Evolutionary conservation across 2,329 filamentous ascomycete genomes (phyloP), one percentile per base, ranked within the genome.

Genomic region (Colletotrichum sp.): DNA sequence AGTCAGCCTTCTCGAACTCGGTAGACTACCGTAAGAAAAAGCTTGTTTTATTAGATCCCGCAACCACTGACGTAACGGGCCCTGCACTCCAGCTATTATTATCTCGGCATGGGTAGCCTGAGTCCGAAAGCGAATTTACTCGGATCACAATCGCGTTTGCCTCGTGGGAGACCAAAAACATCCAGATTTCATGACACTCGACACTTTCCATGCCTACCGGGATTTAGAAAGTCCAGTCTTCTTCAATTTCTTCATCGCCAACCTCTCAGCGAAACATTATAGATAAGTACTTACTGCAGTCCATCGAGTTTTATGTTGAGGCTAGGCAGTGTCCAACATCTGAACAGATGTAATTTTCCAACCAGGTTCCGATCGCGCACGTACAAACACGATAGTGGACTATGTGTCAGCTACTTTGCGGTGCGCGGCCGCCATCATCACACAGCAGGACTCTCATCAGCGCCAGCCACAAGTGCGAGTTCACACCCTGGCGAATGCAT

Each of bases 401-500:
- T 7, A 16, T 16, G 15, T 44, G 39, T 44, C 39, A n/a, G 39
- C 39, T 8, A 44, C 16, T 44, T 10, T 3, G 16, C 16, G 8
- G 3, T 10, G 18, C 39, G 39, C 44, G 9, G 6, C n/a, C n/a
- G 10, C n/a, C 9, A 49, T 21, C 18, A 21, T 21, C 10, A 49
- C 6, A 49, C 9, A 21, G 0, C 10, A 13, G 44, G 10, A 49
- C 18, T 49, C 18, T 9, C 44, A 1, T 21, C n/a, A 49, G 18
- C 39, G 18, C 39, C 18, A 3, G 18, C 39, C 18, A n/a, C 39
- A 44, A 9, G 0, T 16, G 16, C 39, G 18, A n/a, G 18, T 44
- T 44, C 5, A 10, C 18, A n/a, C 16, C 16, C 0, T 18, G 2
- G 18, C 8, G 0, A n/a, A n/a, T 12, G 9, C 18, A n/a, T 44